A percentile compares a stretch with the other conserved stretches of the same genome.
Conservation (phyloP, 2,329 filamentous ascomycete genomes). For the Diaporthe ampelina region DNA sequence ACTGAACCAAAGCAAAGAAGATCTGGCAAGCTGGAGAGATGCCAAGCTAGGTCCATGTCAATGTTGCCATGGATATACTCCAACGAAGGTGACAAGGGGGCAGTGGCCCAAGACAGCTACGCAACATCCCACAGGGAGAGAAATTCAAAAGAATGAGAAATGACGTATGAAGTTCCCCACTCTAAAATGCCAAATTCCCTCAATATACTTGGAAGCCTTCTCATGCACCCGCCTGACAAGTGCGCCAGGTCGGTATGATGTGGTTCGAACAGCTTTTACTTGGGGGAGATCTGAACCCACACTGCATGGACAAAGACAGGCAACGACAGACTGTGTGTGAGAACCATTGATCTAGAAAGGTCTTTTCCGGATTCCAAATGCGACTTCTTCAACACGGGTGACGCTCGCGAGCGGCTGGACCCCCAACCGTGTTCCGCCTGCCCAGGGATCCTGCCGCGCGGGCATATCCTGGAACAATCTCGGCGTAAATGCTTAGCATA, state of each 20-base stretch:
- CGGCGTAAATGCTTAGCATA: slow-evolving; percentile 32
- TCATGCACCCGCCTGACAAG: neutral
- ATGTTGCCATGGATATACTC: neutral
- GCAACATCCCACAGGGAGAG: neutral
- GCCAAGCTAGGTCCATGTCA: neutral
- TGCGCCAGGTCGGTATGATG: neutral
- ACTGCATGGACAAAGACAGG: neutral
- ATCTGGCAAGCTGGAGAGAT: neutral
- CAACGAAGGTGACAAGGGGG: neutral
- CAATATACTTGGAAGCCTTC: neutral
- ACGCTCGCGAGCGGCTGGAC: no score
- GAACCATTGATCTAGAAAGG: neutral
- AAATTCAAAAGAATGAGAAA: neutral
- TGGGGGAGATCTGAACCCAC: neutral
- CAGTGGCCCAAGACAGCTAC: neutral
- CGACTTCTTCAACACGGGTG: neutral
- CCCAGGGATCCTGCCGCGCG: slow-evolving; percentile 18
- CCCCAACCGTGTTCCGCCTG: neutral
- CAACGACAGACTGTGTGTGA: neutral
- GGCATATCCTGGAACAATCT: slow-evolving; percentile 28
- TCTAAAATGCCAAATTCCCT: slow-evolving; percentile 7
- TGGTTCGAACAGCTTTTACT: no score
- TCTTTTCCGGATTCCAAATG: neutral
- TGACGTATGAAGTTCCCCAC: slow-evolving; percentile 7
- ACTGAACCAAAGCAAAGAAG: neutral